Evolutionary conservation across 148 eudicot species (phyloP).

Genomic region (Rhododendron mucronatum): DNA sequence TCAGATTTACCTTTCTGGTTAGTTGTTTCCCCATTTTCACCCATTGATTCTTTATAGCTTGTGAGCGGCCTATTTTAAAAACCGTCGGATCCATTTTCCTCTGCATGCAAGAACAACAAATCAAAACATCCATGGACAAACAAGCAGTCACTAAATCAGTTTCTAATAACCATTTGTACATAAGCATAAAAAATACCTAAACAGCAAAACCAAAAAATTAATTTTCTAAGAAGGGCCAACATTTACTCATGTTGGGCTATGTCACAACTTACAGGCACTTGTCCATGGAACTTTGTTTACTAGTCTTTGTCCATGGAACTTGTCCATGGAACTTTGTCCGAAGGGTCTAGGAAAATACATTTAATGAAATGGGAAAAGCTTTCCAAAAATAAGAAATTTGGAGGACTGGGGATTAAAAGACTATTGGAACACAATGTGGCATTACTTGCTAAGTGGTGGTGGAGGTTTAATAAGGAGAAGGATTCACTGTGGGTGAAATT

Average conservation of each 20-base stretch:
- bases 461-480: too few relatives aligned
- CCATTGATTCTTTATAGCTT: slow-evolving; percentile 83
- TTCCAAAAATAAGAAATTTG: too few relatives aligned
- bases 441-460: too few relatives aligned
- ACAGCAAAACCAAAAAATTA: neutral
- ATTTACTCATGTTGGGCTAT: neutral
- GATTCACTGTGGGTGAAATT: too few relatives aligned
- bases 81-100: slow-evolving; percentile 45
- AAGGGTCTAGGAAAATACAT: too few relatives aligned
- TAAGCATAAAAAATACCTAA: neutral
- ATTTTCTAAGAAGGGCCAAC: neutral
- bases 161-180: neutral
- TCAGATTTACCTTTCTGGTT: slow-evolving; percentile 47
- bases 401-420: too few relatives aligned
- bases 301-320: too few relatives aligned
- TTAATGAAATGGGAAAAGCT: too few relatives aligned
- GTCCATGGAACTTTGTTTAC: neutral
- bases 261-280: neutral
- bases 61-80: slow-evolving; percentile 53
- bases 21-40: slow-evolving; percentile 57
- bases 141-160: neutral
- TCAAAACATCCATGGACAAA: too few relatives aligned
- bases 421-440: too few relatives aligned
- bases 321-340: too few relatives aligned
- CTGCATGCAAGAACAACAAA: too few relatives aligned